phyloP scores from a whole-genome alignment of 257 asterid genomes.

The Solanum piurae region DNA sequence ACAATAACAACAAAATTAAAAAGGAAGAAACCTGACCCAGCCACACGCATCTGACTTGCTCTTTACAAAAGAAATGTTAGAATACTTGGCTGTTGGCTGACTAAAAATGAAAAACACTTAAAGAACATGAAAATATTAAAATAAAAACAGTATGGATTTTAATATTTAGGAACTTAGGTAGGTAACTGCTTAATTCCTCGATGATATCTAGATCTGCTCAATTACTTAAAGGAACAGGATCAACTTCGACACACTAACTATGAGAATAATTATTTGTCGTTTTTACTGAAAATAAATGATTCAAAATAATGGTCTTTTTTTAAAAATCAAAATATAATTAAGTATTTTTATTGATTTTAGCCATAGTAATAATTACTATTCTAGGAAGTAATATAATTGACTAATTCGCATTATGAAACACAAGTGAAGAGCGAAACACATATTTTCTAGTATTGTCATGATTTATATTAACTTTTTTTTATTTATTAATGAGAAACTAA shows the following conservation, averaged over 20 bases:
- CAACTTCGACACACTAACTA: not conserved
- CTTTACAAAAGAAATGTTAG: constrained; percentile 26
- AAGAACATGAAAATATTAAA: not conserved
- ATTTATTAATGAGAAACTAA: no score
- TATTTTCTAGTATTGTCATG: no score
- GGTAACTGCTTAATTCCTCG: not conserved
- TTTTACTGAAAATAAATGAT: no score
- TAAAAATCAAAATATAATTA: no score
- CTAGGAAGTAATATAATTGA: no score
- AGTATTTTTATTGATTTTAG: not conserved
- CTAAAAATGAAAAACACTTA: not conserved
- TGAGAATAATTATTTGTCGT: not conserved
- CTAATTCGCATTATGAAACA: no score
- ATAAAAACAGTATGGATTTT: not conserved
- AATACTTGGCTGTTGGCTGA: not conserved
- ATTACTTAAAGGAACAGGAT: not conserved
- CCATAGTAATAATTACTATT: no score
- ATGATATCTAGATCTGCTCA: not conserved
- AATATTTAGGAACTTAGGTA: not conserved
- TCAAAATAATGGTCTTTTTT: not conserved
- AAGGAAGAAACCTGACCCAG: constrained; percentile 32
- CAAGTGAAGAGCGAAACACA: no score
- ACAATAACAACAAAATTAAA: constrained; percentile 27
- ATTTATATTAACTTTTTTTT: no score
- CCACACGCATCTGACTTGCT: constrained; percentile 26